Conservation (phyloP, 805 yeast genomes). For the Suhomyces sp. region DNA sequence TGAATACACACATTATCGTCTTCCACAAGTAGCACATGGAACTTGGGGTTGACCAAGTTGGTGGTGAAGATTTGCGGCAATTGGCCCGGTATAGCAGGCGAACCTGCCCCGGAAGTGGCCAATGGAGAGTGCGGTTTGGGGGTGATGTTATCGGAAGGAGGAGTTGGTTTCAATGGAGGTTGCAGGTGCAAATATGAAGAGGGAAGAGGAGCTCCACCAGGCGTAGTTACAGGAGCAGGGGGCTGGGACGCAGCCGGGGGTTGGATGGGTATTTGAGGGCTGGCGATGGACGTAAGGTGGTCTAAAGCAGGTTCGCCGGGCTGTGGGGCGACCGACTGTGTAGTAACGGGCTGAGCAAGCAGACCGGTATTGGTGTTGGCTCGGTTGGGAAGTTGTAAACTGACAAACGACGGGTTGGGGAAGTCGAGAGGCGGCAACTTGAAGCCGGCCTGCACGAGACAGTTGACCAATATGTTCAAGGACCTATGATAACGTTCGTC, state of each 20-base stretch:
- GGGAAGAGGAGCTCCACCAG: not conserved
- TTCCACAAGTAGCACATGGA: conserved; percentile 74
- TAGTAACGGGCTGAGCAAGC: not conserved
- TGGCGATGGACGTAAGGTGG: not conserved
- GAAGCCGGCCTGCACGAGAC: conserved; percentile 58
- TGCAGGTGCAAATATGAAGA: conserved; percentile 1
- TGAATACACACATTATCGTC: conserved; percentile 82
- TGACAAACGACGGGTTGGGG: conserved; percentile 38
- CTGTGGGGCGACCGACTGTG: not conserved
- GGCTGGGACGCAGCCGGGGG: conserved; percentile 1
- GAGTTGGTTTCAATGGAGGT: conserved; percentile 3
- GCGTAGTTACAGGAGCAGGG: not conserved
- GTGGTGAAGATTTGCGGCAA: conserved; percentile 9
- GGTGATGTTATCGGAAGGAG: conserved; percentile 9
- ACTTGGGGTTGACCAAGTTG: conserved; percentile 40
- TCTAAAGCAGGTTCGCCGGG: not conserved
- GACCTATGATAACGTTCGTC: conserved; percentile 57
- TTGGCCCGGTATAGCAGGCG: conserved; percentile 11
- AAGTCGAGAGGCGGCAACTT: conserved; percentile 63
- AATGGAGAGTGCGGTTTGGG: conserved; percentile 16
- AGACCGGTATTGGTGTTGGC: not conserved
- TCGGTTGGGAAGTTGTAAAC: conserved; percentile 16
- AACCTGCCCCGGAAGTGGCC: conserved; percentile 9
- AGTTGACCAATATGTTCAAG: conserved; percentile 47
- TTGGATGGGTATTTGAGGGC: conserved; percentile 4